These are phyloP conservation scores for Fusarium liriodendri DNA, from an alignment of 2,329 filamentous ascomycete species.

Conservation along the genomic window DNA sequence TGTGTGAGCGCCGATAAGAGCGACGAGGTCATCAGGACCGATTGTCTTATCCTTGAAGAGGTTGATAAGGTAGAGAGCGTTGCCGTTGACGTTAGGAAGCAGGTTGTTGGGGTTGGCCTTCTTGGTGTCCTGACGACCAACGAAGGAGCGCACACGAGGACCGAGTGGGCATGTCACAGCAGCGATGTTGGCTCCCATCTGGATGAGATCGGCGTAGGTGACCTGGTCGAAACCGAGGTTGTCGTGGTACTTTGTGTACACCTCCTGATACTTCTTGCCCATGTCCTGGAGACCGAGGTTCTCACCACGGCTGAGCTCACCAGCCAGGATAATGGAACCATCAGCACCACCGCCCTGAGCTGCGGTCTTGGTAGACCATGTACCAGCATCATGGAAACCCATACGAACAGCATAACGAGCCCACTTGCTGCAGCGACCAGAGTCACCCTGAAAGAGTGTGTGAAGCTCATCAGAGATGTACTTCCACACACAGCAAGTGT, in stretches of 20 bases:
- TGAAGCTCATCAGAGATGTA: slow-evolving; percentile 55
- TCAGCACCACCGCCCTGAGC: slow-evolving; percentile 57
- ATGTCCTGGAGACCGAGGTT: slow-evolving; percentile 62
- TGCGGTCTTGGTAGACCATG: slow-evolving; percentile 53
- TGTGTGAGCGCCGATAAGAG: slow-evolving; percentile 66
- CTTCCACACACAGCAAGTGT: slow-evolving; percentile 60
- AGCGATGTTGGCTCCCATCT: slow-evolving; percentile 63
- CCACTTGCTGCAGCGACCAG: slow-evolving; percentile 55
- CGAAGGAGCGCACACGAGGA: slow-evolving; percentile 61
- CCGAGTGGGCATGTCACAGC: slow-evolving; percentile 59
- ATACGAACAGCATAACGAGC: slow-evolving; percentile 59
- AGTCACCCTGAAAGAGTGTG: slow-evolving; percentile 49
- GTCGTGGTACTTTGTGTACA: slow-evolving; percentile 55
- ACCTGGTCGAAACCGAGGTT: slow-evolving; percentile 51
- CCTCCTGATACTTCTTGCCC: slow-evolving; percentile 50
- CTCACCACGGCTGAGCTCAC: slow-evolving; percentile 53
- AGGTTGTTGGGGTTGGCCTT: slow-evolving; percentile 53
- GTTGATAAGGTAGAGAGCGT: slow-evolving; percentile 60
- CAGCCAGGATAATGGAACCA: slow-evolving; percentile 55
- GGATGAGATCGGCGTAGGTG: slow-evolving; percentile 65
- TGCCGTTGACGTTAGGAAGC: slow-evolving; percentile 56
- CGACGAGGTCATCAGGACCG: slow-evolving; percentile 60
- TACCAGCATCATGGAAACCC: slow-evolving; percentile 61
- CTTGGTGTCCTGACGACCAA: slow-evolving; percentile 61
- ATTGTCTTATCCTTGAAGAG: slow-evolving; percentile 67